Percentiles rank a stretch among this genome's conserved stretches.
Evolutionary conservation across 2,329 filamentous ascomycete genomes (phyloP).

Genomic region (Trichoderma sp.): DNA sequence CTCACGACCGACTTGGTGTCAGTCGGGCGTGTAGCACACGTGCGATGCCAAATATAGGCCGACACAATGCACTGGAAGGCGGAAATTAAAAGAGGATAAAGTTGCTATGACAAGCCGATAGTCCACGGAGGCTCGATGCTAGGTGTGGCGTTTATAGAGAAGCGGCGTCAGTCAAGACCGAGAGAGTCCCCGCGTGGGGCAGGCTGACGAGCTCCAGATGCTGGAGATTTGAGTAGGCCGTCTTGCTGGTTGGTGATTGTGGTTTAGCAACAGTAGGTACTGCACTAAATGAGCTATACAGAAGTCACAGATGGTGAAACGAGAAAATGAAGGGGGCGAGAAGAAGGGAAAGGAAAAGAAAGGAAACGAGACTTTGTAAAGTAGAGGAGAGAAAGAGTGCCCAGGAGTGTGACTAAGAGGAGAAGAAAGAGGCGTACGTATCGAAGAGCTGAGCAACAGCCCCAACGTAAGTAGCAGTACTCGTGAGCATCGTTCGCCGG

Average conservation of each 20-base stretch:
- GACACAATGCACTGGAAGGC: neutral
- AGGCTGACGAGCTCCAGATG: neutral
- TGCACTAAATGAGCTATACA: neutral
- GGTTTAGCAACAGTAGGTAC: neutral
- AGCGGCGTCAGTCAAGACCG: neutral
- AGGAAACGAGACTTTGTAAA: neutral
- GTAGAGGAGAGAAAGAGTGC: neutral
- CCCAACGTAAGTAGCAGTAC: neutral
- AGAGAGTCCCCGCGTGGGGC: constrained; percentile 10
- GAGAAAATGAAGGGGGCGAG: neutral
- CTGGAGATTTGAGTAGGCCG: neutral
- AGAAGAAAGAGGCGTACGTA: constrained; percentile 16
- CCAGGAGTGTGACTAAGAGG: neutral
- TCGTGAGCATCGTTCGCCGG: constrained; percentile 13
- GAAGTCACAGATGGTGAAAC: neutral
- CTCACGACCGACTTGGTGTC: neutral
- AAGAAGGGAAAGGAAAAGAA: no score
- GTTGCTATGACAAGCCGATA: constrained; percentile 9
- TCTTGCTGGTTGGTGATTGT: neutral
- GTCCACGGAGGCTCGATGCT: constrained; percentile 9
- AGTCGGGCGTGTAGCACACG: constrained; percentile 12
- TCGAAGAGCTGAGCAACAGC: constrained; percentile 19
- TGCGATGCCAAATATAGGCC: constrained; percentile 3
- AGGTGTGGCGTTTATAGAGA: constrained; percentile 13
- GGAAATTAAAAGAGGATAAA: constrained; percentile 24